Conservation (phyloP, 306 rosid genomes). For the Luffa aegyptiaca region DNA sequence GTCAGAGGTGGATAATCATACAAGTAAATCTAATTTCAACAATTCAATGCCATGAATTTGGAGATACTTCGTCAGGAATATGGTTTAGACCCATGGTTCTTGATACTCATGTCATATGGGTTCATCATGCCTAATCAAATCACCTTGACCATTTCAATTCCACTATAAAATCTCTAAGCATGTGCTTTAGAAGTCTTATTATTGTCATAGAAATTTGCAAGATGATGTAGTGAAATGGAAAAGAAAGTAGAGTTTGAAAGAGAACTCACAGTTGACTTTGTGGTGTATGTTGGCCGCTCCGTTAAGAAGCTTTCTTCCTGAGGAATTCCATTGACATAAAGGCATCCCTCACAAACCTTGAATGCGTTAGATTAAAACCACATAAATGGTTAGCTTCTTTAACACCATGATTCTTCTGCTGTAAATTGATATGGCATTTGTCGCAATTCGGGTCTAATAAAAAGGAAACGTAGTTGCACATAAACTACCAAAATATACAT, state of each 20-base stretch:
- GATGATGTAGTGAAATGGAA: slow-evolving; percentile 9
- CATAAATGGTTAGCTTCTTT: not conserved
- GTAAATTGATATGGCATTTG: not conserved
- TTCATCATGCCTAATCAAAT: not conserved
- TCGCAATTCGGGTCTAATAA: not conserved
- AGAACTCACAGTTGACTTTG: slow-evolving; percentile 37
- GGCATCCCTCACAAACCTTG: slow-evolving; percentile 55
- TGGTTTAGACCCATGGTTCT: too few species aligned
- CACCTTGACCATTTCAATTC: not conserved
- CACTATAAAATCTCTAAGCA: not conserved
- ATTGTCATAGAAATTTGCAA: not conserved
- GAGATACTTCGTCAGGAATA: too few species aligned
- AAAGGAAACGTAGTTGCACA: not conserved
- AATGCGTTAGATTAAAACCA: slow-evolving; percentile 8
- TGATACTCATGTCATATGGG: too few species aligned
- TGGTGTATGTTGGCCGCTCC: slow-evolving; percentile 38
- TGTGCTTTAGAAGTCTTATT: not conserved
- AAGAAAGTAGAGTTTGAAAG: not conserved
- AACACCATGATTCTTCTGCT: not conserved
- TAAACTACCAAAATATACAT: not conserved
- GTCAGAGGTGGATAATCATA: not conserved
- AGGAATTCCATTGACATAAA: slow-evolving; percentile 61
- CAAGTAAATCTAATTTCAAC: not conserved
- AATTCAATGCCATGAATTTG: not conserved
- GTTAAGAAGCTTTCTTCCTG: slow-evolving; percentile 59